phyloP scores from a whole-genome alignment of 371 early-diverging fungal genomes.

The Rhizopus stolonifer region DNA sequence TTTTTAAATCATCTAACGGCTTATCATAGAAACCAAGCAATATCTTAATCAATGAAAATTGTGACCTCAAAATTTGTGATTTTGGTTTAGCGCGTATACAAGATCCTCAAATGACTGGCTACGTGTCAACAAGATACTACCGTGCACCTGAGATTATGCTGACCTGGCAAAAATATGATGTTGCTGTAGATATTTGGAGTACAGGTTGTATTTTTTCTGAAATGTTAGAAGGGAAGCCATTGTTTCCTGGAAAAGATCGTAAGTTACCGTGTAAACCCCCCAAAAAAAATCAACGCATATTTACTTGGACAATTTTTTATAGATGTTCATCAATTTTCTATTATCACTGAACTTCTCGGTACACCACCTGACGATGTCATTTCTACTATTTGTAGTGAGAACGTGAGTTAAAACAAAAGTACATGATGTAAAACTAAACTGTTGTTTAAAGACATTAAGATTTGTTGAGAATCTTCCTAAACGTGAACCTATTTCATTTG shows the following conservation, averaged over 20 bases:
- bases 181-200: slow-evolving; percentile 99
- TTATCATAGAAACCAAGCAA: slow-evolving; percentile 87
- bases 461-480: slow-evolving; percentile 89
- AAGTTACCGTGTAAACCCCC: too few species aligned
- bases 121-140: slow-evolving; percentile 98
- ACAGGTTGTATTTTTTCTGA: slow-evolving; percentile 99
- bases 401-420: slow-evolving; percentile 47
- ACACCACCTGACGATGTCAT: slow-evolving; percentile 94
- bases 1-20: background rate
- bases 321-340: slow-evolving; percentile 93
- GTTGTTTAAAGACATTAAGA: slow-evolving; percentile 90
- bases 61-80: slow-evolving; percentile 97
- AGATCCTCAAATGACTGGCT: slow-evolving; percentile 93
- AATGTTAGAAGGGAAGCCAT: slow-evolving; percentile 92
- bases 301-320: background rate
- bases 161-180: slow-evolving; percentile 97
- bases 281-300: background rate
- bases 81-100: slow-evolving; percentile 95
- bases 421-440: slow-evolving; percentile 87
- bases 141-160: slow-evolving; percentile 99
- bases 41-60: slow-evolving; percentile 93
- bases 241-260: slow-evolving; percentile 97
- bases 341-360: slow-evolving; percentile 91
- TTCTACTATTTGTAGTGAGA: slow-evolving; percentile 89
- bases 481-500: slow-evolving; percentile 79